A percentile compares a stretch with the other conserved stretches of the same genome.
Evolutionary conservation across 441 rosid species (phyloP).

Genomic region (Omphalea diandra): DNA sequence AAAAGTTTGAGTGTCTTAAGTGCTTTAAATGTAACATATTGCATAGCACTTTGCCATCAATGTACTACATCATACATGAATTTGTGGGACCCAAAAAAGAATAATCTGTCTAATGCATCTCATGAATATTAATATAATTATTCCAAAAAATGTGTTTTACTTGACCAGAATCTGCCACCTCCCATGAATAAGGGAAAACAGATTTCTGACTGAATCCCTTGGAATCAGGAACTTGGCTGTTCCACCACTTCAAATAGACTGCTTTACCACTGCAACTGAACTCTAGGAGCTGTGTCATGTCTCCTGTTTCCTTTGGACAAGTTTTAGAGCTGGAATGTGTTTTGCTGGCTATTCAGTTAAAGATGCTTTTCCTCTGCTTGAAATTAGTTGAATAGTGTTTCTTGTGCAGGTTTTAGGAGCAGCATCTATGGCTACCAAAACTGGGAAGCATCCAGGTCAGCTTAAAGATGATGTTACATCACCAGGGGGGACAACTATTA

Average conservation of each 20-base stretch:
- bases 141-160: no score
- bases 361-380: not conserved
- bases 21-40: no score
- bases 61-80: not conserved
- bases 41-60: no score
- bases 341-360: not conserved
- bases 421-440: constrained; percentile 72
- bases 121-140: no score
- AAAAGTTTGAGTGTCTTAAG: not conserved
- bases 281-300: not conserved
- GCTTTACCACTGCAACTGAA: not conserved
- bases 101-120: no score
- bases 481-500: constrained; percentile 90
- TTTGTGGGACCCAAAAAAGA: not conserved
- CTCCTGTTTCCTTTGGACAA: not conserved
- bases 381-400: not conserved
- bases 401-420: constrained; percentile 82
- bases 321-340: not conserved
- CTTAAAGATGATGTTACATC: constrained; percentile 92
- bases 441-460: constrained; percentile 86
- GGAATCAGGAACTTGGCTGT: not conserved
- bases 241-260: no score
- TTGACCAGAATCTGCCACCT: not conserved
- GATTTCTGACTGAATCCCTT: not conserved
- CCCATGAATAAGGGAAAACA: not conserved